These are phyloP conservation scores for Trichoderma orchidacearum DNA, from an alignment of 495 filamentous ascomycete species.

Conservation along the genomic window DNA sequence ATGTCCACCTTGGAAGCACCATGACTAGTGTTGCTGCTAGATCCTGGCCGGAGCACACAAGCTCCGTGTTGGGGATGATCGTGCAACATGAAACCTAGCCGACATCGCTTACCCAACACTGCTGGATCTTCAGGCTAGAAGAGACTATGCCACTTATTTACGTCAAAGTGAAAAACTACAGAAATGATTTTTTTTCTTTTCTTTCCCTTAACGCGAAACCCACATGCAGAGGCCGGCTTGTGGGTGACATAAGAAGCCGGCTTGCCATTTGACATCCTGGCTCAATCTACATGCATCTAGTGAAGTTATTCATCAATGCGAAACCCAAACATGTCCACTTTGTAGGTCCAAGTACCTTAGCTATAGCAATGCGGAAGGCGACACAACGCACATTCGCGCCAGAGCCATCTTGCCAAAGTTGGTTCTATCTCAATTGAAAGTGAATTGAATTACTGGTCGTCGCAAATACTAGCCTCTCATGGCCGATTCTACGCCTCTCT, in stretches of 20 bases:
- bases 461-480: slow-evolving; percentile 6
- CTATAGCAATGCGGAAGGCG: no score
- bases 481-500: slow-evolving; percentile 18
- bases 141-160: no score
- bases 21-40: background rate
- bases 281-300: background rate
- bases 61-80: background rate
- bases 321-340: background rate
- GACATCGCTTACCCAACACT: background rate
- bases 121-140: background rate
- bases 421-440: no score
- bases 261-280: no score
- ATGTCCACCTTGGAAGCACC: background rate
- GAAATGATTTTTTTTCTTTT: background rate
- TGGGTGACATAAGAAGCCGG: no score
- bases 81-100: background rate
- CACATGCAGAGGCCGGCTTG: no score
- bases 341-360: background rate
- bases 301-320: background rate
- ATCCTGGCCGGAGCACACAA: background rate
- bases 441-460: no score
- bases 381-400: no score
- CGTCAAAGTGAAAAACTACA: background rate
- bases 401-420: no score
- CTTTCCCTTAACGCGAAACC: no score